These are phyloP conservation scores for Apiospora koreana DNA, from an alignment of 2,329 filamentous ascomycete genomes.

Conservation along the genomic window DNA sequence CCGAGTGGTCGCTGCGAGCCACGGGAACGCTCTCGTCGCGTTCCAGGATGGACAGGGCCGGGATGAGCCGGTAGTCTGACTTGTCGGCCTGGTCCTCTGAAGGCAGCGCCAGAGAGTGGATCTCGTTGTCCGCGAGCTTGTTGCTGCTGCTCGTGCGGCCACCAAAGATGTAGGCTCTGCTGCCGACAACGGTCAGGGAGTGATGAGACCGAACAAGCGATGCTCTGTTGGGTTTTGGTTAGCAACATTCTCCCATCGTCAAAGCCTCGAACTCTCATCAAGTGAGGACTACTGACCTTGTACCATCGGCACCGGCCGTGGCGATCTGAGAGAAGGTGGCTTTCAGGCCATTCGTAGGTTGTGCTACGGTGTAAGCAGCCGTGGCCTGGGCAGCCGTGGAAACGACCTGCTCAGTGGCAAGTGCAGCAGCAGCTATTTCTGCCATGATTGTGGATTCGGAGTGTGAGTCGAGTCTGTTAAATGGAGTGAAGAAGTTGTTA, in stretches of 20 bases:
- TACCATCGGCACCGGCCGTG: slow-evolving; percentile 31
- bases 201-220: slow-evolving; percentile 50
- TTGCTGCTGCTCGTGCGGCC: slow-evolving; percentile 39
- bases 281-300: slow-evolving; percentile 27
- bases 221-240: slow-evolving; percentile 21
- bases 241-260: neutral
- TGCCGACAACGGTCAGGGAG: slow-evolving; percentile 52
- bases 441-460: slow-evolving; percentile 31
- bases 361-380: slow-evolving; percentile 46
- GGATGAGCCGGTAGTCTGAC: slow-evolving; percentile 35
- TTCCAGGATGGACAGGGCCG: slow-evolving; percentile 31
- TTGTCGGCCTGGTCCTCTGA: slow-evolving; percentile 36
- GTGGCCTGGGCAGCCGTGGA: slow-evolving; percentile 41
- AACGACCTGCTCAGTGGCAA: slow-evolving; percentile 41
- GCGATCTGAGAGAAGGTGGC: slow-evolving; percentile 50
- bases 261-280: neutral
- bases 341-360: slow-evolving; percentile 53
- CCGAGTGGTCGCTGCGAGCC: slow-evolving; percentile 36
- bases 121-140: slow-evolving; percentile 47
- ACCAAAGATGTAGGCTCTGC: slow-evolving; percentile 58
- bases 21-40: slow-evolving; percentile 29
- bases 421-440: slow-evolving; percentile 38
- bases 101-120: slow-evolving; percentile 54
- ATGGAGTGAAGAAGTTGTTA: neutral
- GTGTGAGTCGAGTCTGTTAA: neutral